Conservation (phyloP, 2,329 filamentous ascomycete genomes). For the Fusarium sp. region DNA sequence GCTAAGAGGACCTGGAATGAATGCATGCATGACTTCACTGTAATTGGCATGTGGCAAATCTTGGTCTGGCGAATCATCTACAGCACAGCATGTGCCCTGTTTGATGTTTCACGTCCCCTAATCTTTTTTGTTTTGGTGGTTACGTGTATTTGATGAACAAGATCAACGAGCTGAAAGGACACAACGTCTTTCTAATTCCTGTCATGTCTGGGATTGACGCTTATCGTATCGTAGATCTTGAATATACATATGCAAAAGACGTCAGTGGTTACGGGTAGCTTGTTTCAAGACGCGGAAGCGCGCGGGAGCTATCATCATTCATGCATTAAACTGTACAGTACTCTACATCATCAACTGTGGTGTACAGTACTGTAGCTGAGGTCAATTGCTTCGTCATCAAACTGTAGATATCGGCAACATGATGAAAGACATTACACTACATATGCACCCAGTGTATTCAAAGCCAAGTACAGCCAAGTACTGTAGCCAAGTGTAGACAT, state of each 20-base stretch:
- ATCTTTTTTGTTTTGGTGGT: neutral
- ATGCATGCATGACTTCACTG: conserved; percentile 40
- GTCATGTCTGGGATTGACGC: conserved; percentile 10
- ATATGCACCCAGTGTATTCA: conserved; percentile 4
- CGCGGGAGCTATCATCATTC: neutral
- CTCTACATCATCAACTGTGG: neutral
- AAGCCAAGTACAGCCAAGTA: neutral
- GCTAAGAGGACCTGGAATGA: neutral
- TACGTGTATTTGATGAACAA: conserved; percentile 7
- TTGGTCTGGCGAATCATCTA: conserved; percentile 5
- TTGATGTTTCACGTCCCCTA: conserved; percentile 30
- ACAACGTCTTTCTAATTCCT: neutral
- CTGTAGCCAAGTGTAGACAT: neutral
- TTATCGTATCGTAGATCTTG: conserved; percentile 34
- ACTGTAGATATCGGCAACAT: neutral
- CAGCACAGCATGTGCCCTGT: conserved; percentile 20
- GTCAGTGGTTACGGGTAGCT: conserved; percentile 27
- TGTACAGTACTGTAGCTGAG: neutral
- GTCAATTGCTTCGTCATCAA: conserved; percentile 21
- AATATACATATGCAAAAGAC: conserved; percentile 14
- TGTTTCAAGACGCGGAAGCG: conserved; percentile 34
- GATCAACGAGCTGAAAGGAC: conserved; percentile 3
- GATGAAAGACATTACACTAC: conserved; percentile 16
- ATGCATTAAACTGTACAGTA: neutral
- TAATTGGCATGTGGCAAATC: conserved; percentile 42